These are phyloP conservation scores for Xanthoconium purpureum DNA, from an alignment of 768 basidiomycete genomes.

Conservation along the genomic window DNA sequence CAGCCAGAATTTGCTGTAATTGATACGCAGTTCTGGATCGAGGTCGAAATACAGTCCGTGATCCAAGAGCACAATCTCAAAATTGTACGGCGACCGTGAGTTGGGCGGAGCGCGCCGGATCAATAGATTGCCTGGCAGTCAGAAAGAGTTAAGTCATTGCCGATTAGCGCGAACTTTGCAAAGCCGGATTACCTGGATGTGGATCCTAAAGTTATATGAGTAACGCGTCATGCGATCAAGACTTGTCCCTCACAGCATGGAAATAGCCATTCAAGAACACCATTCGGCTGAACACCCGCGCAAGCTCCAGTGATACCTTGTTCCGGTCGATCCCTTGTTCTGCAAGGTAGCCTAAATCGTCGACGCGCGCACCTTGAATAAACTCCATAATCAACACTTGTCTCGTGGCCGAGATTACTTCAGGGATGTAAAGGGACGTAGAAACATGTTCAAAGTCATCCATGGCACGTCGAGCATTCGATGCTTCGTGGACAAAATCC, in stretches of 20 bases:
- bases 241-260: constrained; percentile 58
- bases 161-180: neutral
- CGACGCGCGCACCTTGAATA: constrained; percentile 84
- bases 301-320: constrained; percentile 86
- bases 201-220: constrained; percentile 59
- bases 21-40: constrained; percentile 71
- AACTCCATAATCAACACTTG: constrained; percentile 94
- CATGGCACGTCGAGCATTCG: constrained; percentile 70
- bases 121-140: constrained; percentile 71
- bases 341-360: constrained; percentile 82
- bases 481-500: constrained; percentile 90
- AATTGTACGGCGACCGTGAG: constrained; percentile 85
- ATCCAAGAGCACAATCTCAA: constrained; percentile 93
- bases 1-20: constrained; percentile 89
- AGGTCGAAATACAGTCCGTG: constrained; percentile 95
- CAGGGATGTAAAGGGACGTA: constrained; percentile 85
- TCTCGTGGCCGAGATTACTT: constrained; percentile 76
- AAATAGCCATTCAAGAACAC: constrained; percentile 94
- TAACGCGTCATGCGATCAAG: neutral
- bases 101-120: constrained; percentile 67
- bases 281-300: constrained; percentile 91
- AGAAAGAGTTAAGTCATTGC: neutral
- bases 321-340: constrained; percentile 86
- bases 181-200: constrained; percentile 61
- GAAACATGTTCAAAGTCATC: constrained; percentile 67